Evolutionary conservation across 2,329 filamentous ascomycete species (phyloP).

Genomic region (Lachnellula cervina): DNA sequence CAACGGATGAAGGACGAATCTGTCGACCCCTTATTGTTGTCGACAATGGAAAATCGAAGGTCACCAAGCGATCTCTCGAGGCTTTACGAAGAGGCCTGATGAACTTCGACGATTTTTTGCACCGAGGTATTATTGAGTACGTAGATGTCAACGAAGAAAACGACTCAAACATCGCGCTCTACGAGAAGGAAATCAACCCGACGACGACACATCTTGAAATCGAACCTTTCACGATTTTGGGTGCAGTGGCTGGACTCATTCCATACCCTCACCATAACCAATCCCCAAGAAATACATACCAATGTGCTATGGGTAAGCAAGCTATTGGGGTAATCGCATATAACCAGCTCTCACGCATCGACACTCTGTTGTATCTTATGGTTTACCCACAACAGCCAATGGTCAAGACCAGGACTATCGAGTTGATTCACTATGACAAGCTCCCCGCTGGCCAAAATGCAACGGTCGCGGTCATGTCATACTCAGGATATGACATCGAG

Average conservation of each 20-base stretch:
- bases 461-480: slow-evolving; percentile 98
- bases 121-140: slow-evolving; percentile 87
- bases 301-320: slow-evolving; percentile 99
- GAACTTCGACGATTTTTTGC: slow-evolving; percentile 91
- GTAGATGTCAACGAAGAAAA: slow-evolving; percentile 98
- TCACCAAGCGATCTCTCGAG: slow-evolving; percentile 73
- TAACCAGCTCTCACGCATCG: slow-evolving; percentile 95
- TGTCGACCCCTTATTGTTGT: slow-evolving; percentile 95
- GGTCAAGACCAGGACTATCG: slow-evolving; percentile 95
- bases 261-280: slow-evolving; percentile 99
- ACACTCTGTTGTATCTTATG: slow-evolving; percentile 91
- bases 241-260: slow-evolving; percentile 91
- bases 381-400: slow-evolving; percentile 97
- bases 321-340: slow-evolving; percentile 97
- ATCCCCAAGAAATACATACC: slow-evolving; percentile 96
- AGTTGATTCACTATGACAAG: slow-evolving; percentile 95
- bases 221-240: slow-evolving; percentile 93
- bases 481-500: slow-evolving; percentile 98
- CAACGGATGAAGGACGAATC: slow-evolving; percentile 94
- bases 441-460: slow-evolving; percentile 95
- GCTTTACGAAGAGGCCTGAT: slow-evolving; percentile 77
- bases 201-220: slow-evolving; percentile 94
- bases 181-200: slow-evolving; percentile 76
- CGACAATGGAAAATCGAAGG: slow-evolving; percentile 76
- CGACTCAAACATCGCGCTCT: slow-evolving; percentile 86